Conservation (phyloP, 345 rosid species). For the Moringa oleifera region DNA sequence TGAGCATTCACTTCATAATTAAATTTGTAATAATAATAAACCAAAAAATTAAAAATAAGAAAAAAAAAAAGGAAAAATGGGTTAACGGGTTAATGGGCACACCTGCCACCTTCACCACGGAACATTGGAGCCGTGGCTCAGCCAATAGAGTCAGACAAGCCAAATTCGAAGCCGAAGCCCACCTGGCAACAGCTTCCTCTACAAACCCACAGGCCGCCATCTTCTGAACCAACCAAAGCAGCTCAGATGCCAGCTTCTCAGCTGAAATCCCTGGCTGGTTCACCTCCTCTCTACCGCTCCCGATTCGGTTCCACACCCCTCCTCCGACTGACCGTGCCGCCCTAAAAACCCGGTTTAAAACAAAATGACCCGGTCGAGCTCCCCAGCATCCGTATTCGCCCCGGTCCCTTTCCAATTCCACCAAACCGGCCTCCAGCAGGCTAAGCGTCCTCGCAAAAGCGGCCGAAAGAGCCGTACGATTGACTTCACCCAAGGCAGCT, state of each 20-base stretch:
- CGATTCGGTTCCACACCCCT: constrained; percentile 24
- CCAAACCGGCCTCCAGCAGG: constrained; percentile 51
- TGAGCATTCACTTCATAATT: too few species aligned
- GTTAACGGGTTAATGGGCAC: not conserved
- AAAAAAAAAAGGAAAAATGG: not conserved
- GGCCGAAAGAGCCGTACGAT: constrained; percentile 46
- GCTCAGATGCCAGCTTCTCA: constrained; percentile 82
- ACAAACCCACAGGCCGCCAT: constrained; percentile 56
- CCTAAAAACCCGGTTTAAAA: constrained; percentile 41
- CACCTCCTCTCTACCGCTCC: constrained; percentile 32
- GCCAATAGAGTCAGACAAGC: constrained; percentile 65
- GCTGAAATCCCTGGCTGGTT: constrained; percentile 31
- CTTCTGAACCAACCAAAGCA: constrained; percentile 80
- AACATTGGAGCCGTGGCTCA: constrained; percentile 68
- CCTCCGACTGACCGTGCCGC: constrained; percentile 37
- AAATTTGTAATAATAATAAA: too few species aligned
- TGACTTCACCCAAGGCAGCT: constrained; percentile 45
- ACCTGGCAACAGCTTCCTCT: constrained; percentile 67
- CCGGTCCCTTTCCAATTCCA: constrained; percentile 27
- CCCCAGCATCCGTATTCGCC: constrained; percentile 12
- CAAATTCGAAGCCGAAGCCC: constrained; percentile 81
- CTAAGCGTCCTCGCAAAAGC: constrained; percentile 59
- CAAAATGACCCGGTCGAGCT: constrained; percentile 18
- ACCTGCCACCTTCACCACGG: constrained; percentile 72
- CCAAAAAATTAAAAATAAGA: too few species aligned